These are phyloP conservation scores for Skeletonema grethae DNA, from an alignment of 108 stramenopile genomes.

Conservation along the genomic window DNA sequence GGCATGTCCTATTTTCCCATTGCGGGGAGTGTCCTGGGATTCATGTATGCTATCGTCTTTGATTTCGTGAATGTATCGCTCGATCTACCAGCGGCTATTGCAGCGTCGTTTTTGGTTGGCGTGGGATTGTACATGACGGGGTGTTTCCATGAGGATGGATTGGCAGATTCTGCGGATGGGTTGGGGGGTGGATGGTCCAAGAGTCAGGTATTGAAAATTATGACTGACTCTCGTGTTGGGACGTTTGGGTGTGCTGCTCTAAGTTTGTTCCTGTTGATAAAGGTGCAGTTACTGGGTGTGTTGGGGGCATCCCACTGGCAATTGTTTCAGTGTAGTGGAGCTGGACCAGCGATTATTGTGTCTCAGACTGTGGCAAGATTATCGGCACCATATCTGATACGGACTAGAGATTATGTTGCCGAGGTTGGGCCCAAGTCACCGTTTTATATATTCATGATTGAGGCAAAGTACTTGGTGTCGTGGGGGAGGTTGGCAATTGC, in stretches of 20 bases:
- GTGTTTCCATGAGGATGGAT: conserved; percentile 86
- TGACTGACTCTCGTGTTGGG: conserved; percentile 81
- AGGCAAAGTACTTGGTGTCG: conserved; percentile 66
- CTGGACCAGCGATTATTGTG: conserved; percentile 54
- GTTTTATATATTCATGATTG: conserved; percentile 72
- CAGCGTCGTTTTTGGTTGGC: conserved; percentile 39
- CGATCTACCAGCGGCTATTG: conserved; percentile 44
- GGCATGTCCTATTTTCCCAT: conserved; percentile 80
- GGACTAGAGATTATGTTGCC: conserved; percentile 63
- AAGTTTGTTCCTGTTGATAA: conserved; percentile 58
- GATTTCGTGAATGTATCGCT: conserved; percentile 43
- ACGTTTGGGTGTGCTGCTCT: conserved; percentile 81
- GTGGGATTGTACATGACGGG: conserved; percentile 60
- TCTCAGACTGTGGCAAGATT: conserved; percentile 68
- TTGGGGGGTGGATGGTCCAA: conserved; percentile 80
- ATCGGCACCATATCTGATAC: conserved; percentile 65
- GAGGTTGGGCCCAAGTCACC: conserved; percentile 73
- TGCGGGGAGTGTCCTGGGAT: conserved; percentile 60
- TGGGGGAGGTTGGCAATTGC: conserved; percentile 62
- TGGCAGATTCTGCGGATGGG: conserved; percentile 69
- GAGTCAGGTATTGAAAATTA: conserved; percentile 77
- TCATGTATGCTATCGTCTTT: conserved; percentile 39
- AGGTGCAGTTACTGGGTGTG: conserved; percentile 57
- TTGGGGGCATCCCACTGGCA: conserved; percentile 51
- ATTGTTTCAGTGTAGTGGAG: conserved; percentile 11